Evolutionary conservation across 83 land plant genomes (phyloP).

Genomic region (Thuja plicata): DNA sequence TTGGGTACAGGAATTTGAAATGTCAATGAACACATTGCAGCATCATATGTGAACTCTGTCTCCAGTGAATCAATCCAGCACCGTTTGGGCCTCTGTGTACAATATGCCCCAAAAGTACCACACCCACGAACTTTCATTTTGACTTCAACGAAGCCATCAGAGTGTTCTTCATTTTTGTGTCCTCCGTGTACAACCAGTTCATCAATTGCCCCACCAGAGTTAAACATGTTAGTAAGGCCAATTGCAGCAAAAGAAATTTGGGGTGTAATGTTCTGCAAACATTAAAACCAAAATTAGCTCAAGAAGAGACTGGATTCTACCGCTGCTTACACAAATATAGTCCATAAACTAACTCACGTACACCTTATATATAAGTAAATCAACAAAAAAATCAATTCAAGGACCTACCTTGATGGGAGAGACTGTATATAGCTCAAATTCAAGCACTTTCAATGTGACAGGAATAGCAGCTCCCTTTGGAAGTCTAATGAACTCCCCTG

Average conservation of each 20-base stretch:
- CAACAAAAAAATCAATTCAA: not conserved
- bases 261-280: slow-evolving; percentile 49
- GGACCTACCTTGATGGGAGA: slow-evolving; percentile 72
- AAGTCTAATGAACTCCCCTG: slow-evolving; percentile 63
- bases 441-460: slow-evolving; percentile 68
- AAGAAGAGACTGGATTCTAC: not conserved
- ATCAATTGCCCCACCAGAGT: slow-evolving; percentile 74
- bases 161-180: slow-evolving; percentile 16
- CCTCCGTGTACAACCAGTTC: slow-evolving; percentile 24
- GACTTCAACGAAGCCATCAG: slow-evolving; percentile 28
- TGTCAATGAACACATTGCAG: slow-evolving; percentile 42
- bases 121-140: slow-evolving; percentile 63
- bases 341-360: not conserved
- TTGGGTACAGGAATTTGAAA: slow-evolving; percentile 43
- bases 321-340: not conserved
- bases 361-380: not conserved
- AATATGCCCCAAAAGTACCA: slow-evolving; percentile 71
- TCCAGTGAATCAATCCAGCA: slow-evolving; percentile 39
- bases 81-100: slow-evolving; percentile 53
- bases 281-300: not conserved
- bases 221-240: slow-evolving; percentile 87
- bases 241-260: slow-evolving; percentile 70
- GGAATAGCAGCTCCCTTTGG: slow-evolving; percentile 61
- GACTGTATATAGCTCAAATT: slow-evolving; percentile 80
- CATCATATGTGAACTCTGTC: slow-evolving; percentile 41